Base-by-base conservation (phyloP, 2,329 filamentous ascomycete species). In the Aspergillus ochraceoroseus region DNA sequence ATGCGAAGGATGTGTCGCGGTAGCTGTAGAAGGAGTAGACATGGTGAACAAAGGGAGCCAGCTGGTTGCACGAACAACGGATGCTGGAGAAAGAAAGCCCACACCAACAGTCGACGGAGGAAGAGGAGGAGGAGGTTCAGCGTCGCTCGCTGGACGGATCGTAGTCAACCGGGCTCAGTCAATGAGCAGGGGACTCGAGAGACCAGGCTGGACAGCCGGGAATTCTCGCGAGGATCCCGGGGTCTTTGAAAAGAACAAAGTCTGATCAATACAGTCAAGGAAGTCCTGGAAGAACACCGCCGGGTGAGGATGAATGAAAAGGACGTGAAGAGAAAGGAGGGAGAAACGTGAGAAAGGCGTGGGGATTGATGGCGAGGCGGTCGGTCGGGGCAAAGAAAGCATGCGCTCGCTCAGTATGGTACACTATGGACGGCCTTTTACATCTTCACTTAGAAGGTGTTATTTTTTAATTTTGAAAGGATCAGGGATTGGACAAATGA, bases 21-120 rank as follows among this genome's bases (percentile, higher is more conserved):
- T 84, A 57, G 82, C 82, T 59, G 82, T 84, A 48, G 84, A 87
- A 54, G 85, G 85, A 55, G 85, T 88, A 73, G 85, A 89, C 85
- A 90, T 89, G 64, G 51, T 63, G 58, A 51, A 57, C 43, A 38
- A 45, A 48, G 43, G 39, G 51, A 47, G 51, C 47, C 50, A 40
- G 49, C 51, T 52, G 58, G 55, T 56, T 47, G 55, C 51, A 53
- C 47, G 53, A 59, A 53, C 52, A 49, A 50, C 43, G 45, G 47
- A 43, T 33, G 40, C 35, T 38, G 39, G 46, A 38, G 46, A 27
- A 35, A 38, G 41, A 54, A n/a, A n/a, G n/a, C n/a, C n/a, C n/a
- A n/a, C n/a, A 25, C 20, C 26, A 31, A 18, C 34, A 31, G 15
- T 26, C 33, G 25, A 31, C 25, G 32, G 29, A 38, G 37, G 26